phyloP scores from a whole-genome alignment of 441 rosid species.

The Adansonia gregorii region DNA sequence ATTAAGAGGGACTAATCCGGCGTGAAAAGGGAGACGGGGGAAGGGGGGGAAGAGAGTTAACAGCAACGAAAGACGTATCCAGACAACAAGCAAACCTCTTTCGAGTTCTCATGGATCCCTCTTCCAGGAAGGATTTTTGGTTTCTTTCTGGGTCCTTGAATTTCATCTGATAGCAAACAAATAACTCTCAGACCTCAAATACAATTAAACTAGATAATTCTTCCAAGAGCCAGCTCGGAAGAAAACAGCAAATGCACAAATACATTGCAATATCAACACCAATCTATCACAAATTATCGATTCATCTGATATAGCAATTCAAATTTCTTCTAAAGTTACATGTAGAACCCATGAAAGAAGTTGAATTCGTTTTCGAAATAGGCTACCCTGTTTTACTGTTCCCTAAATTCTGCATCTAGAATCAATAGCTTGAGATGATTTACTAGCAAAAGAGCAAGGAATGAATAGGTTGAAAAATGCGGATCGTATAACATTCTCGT shows the following conservation, averaged over 20 bases:
- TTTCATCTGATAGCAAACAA: conserved; percentile 52
- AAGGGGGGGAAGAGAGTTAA: no score
- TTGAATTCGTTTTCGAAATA: background rate
- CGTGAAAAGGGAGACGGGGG: background rate
- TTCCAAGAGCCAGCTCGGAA: background rate
- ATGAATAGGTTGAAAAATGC: background rate
- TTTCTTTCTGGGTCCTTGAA: conserved; percentile 70
- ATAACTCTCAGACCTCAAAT: conserved; percentile 28
- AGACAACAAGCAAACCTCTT: conserved; percentile 52
- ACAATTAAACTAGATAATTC: background rate
- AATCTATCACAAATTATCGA: conserved; percentile 1
- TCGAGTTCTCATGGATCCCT: conserved; percentile 56
- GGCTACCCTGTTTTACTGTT: background rate
- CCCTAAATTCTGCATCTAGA: conserved; percentile 1
- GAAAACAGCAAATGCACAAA: conserved; percentile 12
- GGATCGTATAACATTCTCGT: background rate
- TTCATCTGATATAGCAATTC: background rate
- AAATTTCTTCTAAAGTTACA: background rate
- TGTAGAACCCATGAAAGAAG: background rate
- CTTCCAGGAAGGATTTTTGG: conserved; percentile 67
- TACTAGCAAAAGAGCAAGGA: conserved; percentile 5
- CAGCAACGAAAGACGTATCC: background rate
- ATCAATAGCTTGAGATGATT: background rate
- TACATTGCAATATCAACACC: background rate
- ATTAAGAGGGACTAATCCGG: background rate